phyloP scores from a whole-genome alignment of 2,329 filamentous ascomycete species.

The Verticillium albo-atrum region DNA sequence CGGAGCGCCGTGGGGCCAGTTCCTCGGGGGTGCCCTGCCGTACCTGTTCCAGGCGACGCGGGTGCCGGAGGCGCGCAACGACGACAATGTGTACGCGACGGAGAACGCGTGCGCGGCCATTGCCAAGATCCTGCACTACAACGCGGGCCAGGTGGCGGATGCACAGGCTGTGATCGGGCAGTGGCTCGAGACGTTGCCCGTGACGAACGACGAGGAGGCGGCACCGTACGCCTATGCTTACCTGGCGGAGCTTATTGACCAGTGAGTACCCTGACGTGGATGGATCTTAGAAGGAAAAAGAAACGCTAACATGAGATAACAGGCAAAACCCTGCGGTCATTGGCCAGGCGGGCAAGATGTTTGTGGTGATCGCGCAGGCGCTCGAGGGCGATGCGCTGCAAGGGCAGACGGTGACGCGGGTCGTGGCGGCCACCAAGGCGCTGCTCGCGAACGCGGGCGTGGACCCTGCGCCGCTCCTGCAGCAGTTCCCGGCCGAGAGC shows the following conservation, averaged over 20 bases:
- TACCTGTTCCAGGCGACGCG: constrained; percentile 81
- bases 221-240: constrained; percentile 95
- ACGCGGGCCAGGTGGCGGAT: constrained; percentile 70
- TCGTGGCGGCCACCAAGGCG: constrained; percentile 73
- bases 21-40: constrained; percentile 74
- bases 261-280: constrained; percentile 59
- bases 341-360: constrained; percentile 73
- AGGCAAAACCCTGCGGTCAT: constrained; percentile 85
- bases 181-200: constrained; percentile 88
- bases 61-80: constrained; percentile 74
- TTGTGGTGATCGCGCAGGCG: constrained; percentile 80
- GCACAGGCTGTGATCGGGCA: constrained; percentile 71
- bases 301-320: constrained; percentile 4
- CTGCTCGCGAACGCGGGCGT: constrained; percentile 70
- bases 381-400: constrained; percentile 88
- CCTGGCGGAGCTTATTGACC: constrained; percentile 83
- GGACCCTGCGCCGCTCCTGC: constrained; percentile 71
- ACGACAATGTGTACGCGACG: constrained; percentile 94
- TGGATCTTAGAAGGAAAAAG: neutral
- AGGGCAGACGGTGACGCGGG: constrained; percentile 72
- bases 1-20: constrained; percentile 80
- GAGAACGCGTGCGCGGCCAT: constrained; percentile 97
- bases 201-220: constrained; percentile 94
- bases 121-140: constrained; percentile 94
- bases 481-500: constrained; percentile 71